Base-by-base conservation (phyloP, 495 filamentous ascomycete genomes). In the Aspergillus biplanus region DNA sequence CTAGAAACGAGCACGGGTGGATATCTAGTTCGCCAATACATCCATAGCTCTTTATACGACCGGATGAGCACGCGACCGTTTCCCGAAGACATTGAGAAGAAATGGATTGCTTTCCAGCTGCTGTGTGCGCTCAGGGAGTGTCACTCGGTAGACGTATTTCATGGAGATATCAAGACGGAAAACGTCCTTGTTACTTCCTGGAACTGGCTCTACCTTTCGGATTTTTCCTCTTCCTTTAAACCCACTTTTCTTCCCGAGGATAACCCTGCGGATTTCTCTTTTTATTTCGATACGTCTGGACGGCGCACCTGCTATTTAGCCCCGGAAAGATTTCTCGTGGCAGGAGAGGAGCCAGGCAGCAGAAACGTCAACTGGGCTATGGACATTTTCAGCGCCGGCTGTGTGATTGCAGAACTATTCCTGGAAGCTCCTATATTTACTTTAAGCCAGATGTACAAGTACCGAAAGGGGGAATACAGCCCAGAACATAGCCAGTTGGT, bases 151-250 rank as follows among this genome's bases (percentile, higher is more conserved):
- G 90, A 93, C 62, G 82, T 98, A 56, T 97, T 91, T 73, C 96
- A 99, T 73, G 96, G 96, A 39, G 96, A 99, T 72, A 97, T 99
- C 77, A 99, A 99, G 77, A 92, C 95, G 0, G 94, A 98, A 75
- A 99, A 98, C 68, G 86, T 92, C 33, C 81, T 99, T 54, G 93
- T 98, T 47, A 99, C 96, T 1, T 97, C 96, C 32, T 99, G 96
- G 96, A 97, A 98, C 77, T 99, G 96, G 96, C 87, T 99, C 13
- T 98, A 97, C 73, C 85, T 99, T 11, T 86, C 93, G 4, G 96
- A 99, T 72, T 99, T 97, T 73, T 96, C 95, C 21, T 90, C 92
- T 5, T 90, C 91, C 2, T 98, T 96, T 80, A 99, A 99, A 69
- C 94, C 92, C 39, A 92, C 93, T 13, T 95, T 91, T 73, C 82